Base-by-base conservation (phyloP, 805 yeast species). In the Wickerhamiella domercqiae region DNA sequence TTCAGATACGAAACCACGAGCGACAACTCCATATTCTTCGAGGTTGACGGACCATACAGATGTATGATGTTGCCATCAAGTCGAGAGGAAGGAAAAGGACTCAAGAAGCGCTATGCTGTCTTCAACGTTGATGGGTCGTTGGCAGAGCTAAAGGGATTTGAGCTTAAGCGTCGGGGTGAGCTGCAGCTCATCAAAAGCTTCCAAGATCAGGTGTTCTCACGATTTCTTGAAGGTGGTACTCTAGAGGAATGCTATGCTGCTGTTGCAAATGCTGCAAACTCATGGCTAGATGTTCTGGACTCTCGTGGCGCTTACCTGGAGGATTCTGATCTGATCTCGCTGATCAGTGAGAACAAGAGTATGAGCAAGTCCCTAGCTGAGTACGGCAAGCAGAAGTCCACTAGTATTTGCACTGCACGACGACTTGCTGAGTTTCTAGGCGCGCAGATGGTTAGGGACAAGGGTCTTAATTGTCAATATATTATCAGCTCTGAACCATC, bases 31-130 rank as follows among this genome's bases (percentile, higher is more conserved):
- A 90, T 90, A 58, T 87, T 87, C 61, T 90, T 90, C 48, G 99
- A 90, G 55, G 95, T 93, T 15, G 99, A 90, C 62, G 99, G 99
- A 7, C 99, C 99, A 1, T 90, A 90, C 55, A 79, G 75, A 50
- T 98, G 98, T 0, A 90, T 90, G 98, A 72, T 90, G 40, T 66
- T 90, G 36, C 99, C 99, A 3, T 84, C 97, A 0, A 87, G 97
- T 0, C 82, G 83, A 46, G 98, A 90, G 54, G 97, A 93, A 64
- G 97, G 94, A 33, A 86, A 86, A 58, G 95, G 95, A 47, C 67
- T 90, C 52, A 90, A 90, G 56, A 90, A 90, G 51, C 70, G 99
- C 50, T 90, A 90, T 52, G 99, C 98, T 2, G 99, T 90, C 3
- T 90, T 90, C 61, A 90, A 90, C 54, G 73, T 78, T 39, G 96